phyloP scores from a whole-genome alignment of 805 yeast species.

The Lipomyces mesembrius region DNA sequence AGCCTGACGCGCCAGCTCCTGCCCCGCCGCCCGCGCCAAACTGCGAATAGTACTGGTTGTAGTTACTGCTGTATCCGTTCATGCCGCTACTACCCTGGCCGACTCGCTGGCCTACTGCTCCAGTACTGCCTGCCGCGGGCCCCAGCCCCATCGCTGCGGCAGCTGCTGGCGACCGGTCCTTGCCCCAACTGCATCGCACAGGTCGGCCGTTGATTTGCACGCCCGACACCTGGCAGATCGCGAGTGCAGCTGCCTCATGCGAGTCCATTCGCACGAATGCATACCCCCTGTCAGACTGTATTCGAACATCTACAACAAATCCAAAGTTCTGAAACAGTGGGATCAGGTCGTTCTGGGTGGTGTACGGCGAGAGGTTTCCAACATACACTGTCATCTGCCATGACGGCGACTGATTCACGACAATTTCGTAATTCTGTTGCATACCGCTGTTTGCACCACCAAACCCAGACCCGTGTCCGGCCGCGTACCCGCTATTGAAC shows the following conservation, averaged over 20 bases:
- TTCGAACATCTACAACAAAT: constrained; percentile 76
- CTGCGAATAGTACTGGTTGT: constrained; percentile 8
- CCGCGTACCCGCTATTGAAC: constrained; percentile 1
- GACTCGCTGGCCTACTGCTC: constrained; percentile 3
- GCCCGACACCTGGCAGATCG: constrained; percentile 78
- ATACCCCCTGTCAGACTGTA: constrained; percentile 81
- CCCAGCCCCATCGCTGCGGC: constrained; percentile 18
- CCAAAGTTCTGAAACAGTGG: constrained; percentile 82
- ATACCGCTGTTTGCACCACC: constrained; percentile 16
- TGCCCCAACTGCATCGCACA: constrained; percentile 88
- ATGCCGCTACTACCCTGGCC: constrained; percentile 56
- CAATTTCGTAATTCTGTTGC: constrained; percentile 69
- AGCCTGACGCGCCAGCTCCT: constrained; percentile 18
- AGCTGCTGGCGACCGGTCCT: constrained; percentile 47
- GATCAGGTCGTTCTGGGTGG: constrained; percentile 71
- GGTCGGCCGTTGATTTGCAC: constrained; percentile 70
- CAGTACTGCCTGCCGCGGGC: constrained; percentile 9
- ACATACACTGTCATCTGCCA: constrained; percentile 87
- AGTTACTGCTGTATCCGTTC: constrained; percentile 8
- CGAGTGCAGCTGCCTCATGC: constrained; percentile 87
- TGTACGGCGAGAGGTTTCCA: constrained; percentile 80
- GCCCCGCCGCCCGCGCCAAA: constrained; percentile 11
- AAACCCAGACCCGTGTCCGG: not conserved
- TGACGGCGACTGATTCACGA: constrained; percentile 75
- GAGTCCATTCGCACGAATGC: constrained; percentile 87